phyloP scores from a whole-genome alignment of 441 rosid genomes.

The Gossypium aridum region DNA sequence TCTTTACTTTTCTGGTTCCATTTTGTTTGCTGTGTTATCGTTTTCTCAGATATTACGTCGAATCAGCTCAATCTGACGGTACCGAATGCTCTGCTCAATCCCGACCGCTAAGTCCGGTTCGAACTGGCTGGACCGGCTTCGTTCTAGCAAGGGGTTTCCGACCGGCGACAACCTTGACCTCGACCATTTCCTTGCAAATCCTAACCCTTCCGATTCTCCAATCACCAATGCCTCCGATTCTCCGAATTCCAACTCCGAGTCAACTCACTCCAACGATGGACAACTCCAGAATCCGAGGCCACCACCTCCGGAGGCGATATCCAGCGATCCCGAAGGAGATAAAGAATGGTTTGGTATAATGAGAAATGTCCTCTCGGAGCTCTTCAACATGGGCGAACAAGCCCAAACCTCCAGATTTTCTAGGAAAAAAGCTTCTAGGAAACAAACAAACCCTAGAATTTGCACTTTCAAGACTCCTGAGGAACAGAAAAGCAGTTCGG shows the following conservation, averaged over 20 bases:
- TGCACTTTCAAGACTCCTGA: constrained; percentile 21
- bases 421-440: constrained; percentile 48
- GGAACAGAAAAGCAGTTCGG: constrained; percentile 20
- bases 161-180: constrained; percentile 49
- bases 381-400: constrained; percentile 52
- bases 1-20: not conserved
- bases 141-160: constrained; percentile 72
- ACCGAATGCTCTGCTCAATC: constrained; percentile 57
- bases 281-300: constrained; percentile 16
- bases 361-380: constrained; percentile 71
- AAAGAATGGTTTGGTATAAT: constrained; percentile 54
- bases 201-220: constrained; percentile 25
- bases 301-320: not conserved
- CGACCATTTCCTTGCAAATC: constrained; percentile 48
- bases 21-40: not conserved
- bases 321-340: constrained; percentile 5
- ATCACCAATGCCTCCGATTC: constrained; percentile 15
- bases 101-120: constrained; percentile 47
- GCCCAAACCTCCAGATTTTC: constrained; percentile 17
- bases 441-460: constrained; percentile 74
- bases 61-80: not conserved
- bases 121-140: constrained; percentile 84
- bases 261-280: constrained; percentile 24
- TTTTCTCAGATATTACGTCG: not conserved
- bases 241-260: constrained; percentile 27